Evolutionary conservation across 306 rosid genomes (phyloP).

Genomic region (Gastrolobium bilobum): DNA sequence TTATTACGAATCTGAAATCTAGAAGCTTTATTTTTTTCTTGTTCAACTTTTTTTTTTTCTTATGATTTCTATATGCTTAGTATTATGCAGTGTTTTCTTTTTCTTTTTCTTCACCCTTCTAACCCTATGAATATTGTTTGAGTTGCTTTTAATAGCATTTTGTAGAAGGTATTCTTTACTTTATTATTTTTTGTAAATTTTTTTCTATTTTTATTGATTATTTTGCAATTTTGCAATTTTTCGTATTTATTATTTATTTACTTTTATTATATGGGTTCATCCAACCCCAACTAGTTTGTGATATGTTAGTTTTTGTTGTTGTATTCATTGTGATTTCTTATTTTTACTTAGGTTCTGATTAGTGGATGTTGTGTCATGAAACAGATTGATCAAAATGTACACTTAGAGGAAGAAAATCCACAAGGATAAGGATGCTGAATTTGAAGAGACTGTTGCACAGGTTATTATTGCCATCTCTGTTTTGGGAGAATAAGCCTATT

Average conservation of each 20-base stretch:
- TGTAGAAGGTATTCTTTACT: neutral
- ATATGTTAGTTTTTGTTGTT: too few relatives aligned
- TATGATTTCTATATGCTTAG: neutral
- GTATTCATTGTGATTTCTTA: neutral
- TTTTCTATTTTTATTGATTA: too few relatives aligned
- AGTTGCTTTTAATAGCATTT: slow-evolving; percentile 6
- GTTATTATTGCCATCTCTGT: slow-evolving; percentile 36
- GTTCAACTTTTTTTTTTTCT: neutral
- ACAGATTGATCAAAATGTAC: slow-evolving; percentile 67
- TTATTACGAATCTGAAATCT: neutral
- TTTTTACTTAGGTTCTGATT: neutral
- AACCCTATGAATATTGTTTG: neutral
- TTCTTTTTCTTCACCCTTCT: neutral
- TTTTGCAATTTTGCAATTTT: too few relatives aligned
- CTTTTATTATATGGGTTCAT: too few relatives aligned
- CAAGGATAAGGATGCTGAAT: slow-evolving; percentile 74
- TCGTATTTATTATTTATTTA: too few relatives aligned
- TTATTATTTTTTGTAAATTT: too few relatives aligned
- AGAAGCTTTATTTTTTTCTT: neutral
- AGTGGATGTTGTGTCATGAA: neutral
- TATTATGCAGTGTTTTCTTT: too few relatives aligned
- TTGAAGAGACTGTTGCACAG: slow-evolving; percentile 82
- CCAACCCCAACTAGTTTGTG: too few relatives aligned
- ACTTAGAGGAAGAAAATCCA: slow-evolving; percentile 77
- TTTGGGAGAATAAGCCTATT: neutral